phyloP scores from a whole-genome alignment of 192 early-diverging fungal species.

The Rhizoclosmatium globosum region DNA sequence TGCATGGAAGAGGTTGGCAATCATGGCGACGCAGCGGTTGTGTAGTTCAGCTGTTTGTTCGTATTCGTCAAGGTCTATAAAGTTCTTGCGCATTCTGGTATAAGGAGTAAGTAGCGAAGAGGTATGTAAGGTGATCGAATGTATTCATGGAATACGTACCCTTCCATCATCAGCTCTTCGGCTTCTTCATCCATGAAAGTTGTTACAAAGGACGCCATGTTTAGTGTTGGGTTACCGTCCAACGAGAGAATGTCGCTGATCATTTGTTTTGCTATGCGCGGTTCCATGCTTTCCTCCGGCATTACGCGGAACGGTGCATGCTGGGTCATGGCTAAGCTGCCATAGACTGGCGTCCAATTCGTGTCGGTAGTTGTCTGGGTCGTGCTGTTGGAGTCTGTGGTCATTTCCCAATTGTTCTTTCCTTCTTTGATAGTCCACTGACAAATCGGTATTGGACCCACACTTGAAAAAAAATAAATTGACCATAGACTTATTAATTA shows the following conservation, averaged over 20 bases:
- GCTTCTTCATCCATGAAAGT: constrained; percentile 87
- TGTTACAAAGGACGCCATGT: constrained; percentile 82
- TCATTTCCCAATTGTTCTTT: too few relatives aligned
- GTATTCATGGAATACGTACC: not conserved
- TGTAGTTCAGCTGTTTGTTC: constrained; percentile 72
- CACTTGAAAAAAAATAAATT: too few relatives aligned
- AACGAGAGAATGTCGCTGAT: constrained; percentile 50
- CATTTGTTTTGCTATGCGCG: not conserved
- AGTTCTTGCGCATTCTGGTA: constrained; percentile 76
- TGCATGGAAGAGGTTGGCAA: constrained; percentile 75
- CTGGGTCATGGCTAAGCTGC: not conserved
- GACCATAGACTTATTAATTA: too few relatives aligned
- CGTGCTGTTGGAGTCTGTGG: too few relatives aligned
- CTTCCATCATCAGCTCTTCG: constrained; percentile 76
- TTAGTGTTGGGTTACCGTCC: constrained; percentile 80
- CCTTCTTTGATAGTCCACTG: too few relatives aligned
- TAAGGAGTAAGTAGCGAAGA: not conserved
- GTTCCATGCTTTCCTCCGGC: constrained; percentile 4
- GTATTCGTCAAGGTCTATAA: constrained; percentile 77
- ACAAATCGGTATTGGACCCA: too few relatives aligned
- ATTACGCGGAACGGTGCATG: not conserved
- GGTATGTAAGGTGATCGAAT: not conserved
- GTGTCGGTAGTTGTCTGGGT: not conserved
- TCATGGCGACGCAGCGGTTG: constrained; percentile 70
- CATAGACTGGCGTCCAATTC: not conserved